These are phyloP conservation scores for Oryza meridionalis DNA, from an alignment of 176 grass and related monocot species.

Conservation along the genomic window DNA sequence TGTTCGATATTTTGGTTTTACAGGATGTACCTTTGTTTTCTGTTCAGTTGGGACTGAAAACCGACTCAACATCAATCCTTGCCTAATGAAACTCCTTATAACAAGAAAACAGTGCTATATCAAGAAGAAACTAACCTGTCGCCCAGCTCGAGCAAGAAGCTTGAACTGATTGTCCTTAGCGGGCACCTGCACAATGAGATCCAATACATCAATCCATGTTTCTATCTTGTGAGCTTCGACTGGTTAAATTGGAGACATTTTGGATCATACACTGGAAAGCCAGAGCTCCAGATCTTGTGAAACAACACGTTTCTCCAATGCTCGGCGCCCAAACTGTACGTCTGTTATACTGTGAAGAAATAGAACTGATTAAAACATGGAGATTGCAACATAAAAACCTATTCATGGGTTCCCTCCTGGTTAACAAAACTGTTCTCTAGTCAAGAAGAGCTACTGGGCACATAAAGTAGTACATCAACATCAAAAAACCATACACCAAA, in stretches of 20 bases:
- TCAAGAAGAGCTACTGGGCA: background rate
- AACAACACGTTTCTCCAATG: slow-evolving; percentile 89
- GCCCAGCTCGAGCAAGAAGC: slow-evolving; percentile 94
- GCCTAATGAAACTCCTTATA: background rate
- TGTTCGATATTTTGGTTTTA: background rate
- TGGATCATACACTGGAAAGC: slow-evolving; percentile 80
- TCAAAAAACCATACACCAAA: slow-evolving; percentile 3
- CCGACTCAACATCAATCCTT: background rate
- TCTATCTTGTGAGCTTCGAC: background rate
- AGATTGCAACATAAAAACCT: background rate
- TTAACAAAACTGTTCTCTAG: background rate
- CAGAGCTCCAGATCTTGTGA: slow-evolving; percentile 98
- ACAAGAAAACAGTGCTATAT: slow-evolving; percentile 16
- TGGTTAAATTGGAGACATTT: background rate
- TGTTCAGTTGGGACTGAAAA: slow-evolving; percentile 2
- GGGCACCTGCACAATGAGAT: slow-evolving; percentile 57
- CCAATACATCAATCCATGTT: slow-evolving; percentile 29
- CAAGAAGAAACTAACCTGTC: slow-evolving; percentile 68
- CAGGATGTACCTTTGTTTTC: slow-evolving; percentile 18
- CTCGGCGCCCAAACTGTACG: slow-evolving; percentile 77
- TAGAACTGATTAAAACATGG: background rate
- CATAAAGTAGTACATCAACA: background rate
- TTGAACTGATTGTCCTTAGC: slow-evolving; percentile 91
- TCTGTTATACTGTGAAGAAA: slow-evolving; percentile 76
- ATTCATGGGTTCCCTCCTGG: background rate